Conservation (phyloP, 192 early-diverging fungal genomes). For the Backusella circina region DNA sequence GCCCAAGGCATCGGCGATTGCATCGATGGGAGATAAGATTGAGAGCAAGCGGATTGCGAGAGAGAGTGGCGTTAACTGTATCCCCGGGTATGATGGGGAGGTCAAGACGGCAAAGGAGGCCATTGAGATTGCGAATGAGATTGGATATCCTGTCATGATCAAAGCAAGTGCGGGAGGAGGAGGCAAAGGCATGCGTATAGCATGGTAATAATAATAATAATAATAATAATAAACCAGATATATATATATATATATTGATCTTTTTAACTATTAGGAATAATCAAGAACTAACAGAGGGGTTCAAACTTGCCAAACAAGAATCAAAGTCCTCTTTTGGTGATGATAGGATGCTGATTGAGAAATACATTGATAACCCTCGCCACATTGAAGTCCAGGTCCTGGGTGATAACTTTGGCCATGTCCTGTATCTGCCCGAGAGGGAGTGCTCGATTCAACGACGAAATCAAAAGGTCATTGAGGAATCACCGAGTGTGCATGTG, state of each 20-base stretch:
- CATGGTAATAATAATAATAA: constrained; percentile 55
- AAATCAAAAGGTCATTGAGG: constrained; percentile 83
- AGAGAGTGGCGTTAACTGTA: constrained; percentile 69
- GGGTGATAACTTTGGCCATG: constrained; percentile 67
- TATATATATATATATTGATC: neutral
- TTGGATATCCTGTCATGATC: constrained; percentile 82
- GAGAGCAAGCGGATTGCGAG: constrained; percentile 75
- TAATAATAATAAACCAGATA: neutral
- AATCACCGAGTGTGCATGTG: constrained; percentile 76
- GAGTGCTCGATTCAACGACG: constrained; percentile 83
- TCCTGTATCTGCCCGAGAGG: constrained; percentile 85
- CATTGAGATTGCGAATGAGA: constrained; percentile 60
- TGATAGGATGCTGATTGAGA: constrained; percentile 85
- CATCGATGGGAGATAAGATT: constrained; percentile 80
- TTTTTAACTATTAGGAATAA: constrained; percentile 34
- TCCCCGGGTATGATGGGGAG: constrained; percentile 87
- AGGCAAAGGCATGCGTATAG: constrained; percentile 85
- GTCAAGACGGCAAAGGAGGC: constrained; percentile 72
- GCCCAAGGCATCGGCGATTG: constrained; percentile 64
- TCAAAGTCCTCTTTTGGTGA: constrained; percentile 86
- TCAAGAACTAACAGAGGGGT: constrained; percentile 67
- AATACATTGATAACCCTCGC: constrained; percentile 82
- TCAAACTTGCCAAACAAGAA: constrained; percentile 76
- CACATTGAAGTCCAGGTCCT: constrained; percentile 78
- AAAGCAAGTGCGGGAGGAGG: constrained; percentile 82